phyloP scores from a whole-genome alignment of 2,329 filamentous ascomycete genomes.

The Paraconiothyrium brasiliense region DNA sequence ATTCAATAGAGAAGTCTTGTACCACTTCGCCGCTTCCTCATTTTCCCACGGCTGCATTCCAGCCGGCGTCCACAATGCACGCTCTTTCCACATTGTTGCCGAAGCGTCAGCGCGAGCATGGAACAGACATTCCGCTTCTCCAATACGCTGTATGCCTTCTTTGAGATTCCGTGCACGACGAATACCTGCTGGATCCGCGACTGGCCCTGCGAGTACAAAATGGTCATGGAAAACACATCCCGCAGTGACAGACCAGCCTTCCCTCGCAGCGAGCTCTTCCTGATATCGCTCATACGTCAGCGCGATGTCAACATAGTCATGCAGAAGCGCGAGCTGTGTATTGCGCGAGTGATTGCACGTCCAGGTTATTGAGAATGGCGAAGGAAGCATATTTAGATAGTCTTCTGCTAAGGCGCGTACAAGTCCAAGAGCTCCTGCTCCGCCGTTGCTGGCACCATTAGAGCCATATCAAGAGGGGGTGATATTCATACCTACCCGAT shows the following conservation, averaged over 20 bases:
- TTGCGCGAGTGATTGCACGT: constrained; percentile 11
- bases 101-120: constrained; percentile 3
- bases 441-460: not conserved
- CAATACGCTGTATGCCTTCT: constrained; percentile 3
- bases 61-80: not conserved
- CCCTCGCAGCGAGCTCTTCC: not conserved
- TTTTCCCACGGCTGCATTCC: constrained; percentile 2
- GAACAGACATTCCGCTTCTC: not conserved
- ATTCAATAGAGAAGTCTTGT: not conserved
- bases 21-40: not conserved
- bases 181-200: not conserved
- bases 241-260: constrained; percentile 3
- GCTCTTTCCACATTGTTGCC: constrained; percentile 8
- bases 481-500: not conserved
- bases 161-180: not conserved
- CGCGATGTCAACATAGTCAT: not conserved
- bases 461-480: not conserved
- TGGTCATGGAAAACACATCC: constrained; percentile 7
- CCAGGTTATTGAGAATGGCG: constrained; percentile 6
- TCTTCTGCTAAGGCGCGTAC: constrained; percentile 5
- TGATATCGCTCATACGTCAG: constrained; percentile 7
- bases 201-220: constrained; percentile 1
- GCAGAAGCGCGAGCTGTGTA: constrained; percentile 6
- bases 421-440: constrained; percentile 7
- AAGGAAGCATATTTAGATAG: not conserved